These are phyloP conservation scores for Collybia mongolica DNA, from an alignment of 768 basidiomycete genomes.

Conservation along the genomic window DNA sequence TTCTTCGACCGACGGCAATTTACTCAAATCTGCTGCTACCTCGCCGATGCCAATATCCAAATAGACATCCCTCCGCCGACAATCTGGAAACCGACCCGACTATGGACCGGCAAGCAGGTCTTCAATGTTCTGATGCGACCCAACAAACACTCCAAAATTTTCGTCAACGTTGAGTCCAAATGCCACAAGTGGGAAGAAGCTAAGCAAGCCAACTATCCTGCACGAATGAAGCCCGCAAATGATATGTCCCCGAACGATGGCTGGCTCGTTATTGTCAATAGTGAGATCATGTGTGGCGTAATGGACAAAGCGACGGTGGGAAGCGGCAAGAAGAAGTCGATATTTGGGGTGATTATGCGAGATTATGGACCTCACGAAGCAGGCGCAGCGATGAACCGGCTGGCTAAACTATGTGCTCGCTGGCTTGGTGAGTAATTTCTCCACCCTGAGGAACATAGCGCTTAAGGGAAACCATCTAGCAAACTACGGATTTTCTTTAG, in stretches of 20 bases:
- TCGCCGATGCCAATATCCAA: conserved; percentile 86
- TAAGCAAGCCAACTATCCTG: conserved; percentile 56
- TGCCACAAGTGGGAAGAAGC: conserved; percentile 89
- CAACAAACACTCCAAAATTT: conserved; percentile 75
- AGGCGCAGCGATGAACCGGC: conserved; percentile 90
- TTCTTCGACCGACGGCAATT: conserved; percentile 95
- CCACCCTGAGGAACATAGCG: neutral
- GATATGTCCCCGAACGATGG: conserved; percentile 98
- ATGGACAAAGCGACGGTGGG: conserved; percentile 99
- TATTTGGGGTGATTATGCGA: conserved; percentile 95
- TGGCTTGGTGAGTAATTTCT: conserved; percentile 67
- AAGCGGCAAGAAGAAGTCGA: conserved; percentile 98
- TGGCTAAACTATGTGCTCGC: conserved; percentile 94
- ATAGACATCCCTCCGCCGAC: conserved; percentile 96
- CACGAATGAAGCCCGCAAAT: conserved; percentile 57
- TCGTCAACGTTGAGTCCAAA: conserved; percentile 95
- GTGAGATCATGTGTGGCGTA: conserved; percentile 98
- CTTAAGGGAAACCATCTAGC: conserved; percentile 45
- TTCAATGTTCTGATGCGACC: conserved; percentile 97
- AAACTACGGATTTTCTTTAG: conserved; percentile 95
- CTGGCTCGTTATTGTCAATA: conserved; percentile 95
- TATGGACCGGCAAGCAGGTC: conserved; percentile 99
- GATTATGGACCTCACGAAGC: conserved; percentile 97
- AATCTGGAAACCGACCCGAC: conserved; percentile 86
- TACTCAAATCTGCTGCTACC: conserved; percentile 94